Evolutionary conservation across 306 rosid species (phyloP).

Genomic region (Vigna mungo): DNA sequence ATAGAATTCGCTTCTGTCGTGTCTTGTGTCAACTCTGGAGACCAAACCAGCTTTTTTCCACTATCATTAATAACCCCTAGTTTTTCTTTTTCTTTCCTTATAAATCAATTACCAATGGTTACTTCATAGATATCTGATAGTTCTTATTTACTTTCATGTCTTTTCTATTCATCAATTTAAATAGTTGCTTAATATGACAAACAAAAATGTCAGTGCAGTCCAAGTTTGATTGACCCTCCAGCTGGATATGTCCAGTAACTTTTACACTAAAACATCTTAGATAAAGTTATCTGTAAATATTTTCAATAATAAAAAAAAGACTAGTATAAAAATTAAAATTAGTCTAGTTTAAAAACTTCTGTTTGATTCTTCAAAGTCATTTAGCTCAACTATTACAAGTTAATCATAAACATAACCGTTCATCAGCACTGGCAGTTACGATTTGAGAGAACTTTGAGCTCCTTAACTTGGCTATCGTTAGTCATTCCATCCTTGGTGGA

Average conservation of each 20-base stretch:
- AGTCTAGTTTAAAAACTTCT: no score
- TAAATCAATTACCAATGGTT: neutral
- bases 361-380: no score
- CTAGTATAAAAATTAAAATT: no score
- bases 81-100: neutral
- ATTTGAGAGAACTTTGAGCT: neutral
- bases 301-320: no score
- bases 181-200: neutral
- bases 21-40: neutral
- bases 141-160: neutral
- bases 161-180: neutral
- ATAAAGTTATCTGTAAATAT: no score
- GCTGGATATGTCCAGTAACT: neutral
- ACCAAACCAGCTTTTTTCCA: neutral
- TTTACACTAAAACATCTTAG: no score
- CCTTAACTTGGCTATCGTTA: neutral
- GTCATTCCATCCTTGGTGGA: conserved; percentile 34
- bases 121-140: neutral
- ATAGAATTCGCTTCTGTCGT: neutral
- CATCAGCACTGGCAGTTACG: neutral
- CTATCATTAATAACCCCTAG: neutral
- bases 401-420: no score
- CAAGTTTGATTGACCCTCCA: neutral
- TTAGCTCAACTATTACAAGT: no score
- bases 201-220: neutral